Evolutionary conservation across 2,329 filamentous ascomycete species (phyloP).

Genomic region (Aureobasidium lini): DNA sequence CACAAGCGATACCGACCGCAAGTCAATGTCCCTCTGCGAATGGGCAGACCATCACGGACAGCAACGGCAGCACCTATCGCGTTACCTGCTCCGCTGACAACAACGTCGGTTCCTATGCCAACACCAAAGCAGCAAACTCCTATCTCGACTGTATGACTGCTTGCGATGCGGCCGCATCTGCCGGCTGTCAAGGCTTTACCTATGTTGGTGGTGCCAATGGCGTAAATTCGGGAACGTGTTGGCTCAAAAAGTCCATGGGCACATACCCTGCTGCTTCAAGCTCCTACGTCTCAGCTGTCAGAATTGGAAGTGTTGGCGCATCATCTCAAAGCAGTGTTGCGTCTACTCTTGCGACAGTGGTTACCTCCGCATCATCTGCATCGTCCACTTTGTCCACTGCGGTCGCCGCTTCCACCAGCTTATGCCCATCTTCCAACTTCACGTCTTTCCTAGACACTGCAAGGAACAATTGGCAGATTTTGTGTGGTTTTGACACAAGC

Average conservation of each 20-base stretch:
- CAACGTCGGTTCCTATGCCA: slow-evolving; percentile 13
- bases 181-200: slow-evolving; percentile 16
- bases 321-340: slow-evolving; percentile 15
- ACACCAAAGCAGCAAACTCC: slow-evolving; percentile 11
- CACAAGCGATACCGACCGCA: slow-evolving; percentile 2
- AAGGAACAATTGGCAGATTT: background rate
- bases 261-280: slow-evolving; percentile 8
- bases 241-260: slow-evolving; percentile 18
- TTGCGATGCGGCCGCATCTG: slow-evolving; percentile 13
- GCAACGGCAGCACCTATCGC: slow-evolving; percentile 13
- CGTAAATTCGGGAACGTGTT: slow-evolving; percentile 18
- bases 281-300: slow-evolving; percentile 14
- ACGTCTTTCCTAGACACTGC: slow-evolving; percentile 1
- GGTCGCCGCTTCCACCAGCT: background rate
- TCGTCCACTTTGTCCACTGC: slow-evolving; percentile 7
- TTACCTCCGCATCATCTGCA: background rate
- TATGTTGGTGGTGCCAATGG: slow-evolving; percentile 19
- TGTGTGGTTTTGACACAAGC: slow-evolving; percentile 9
- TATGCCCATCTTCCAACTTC: slow-evolving; percentile 1
- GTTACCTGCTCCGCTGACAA: slow-evolving; percentile 15
- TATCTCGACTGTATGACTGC: slow-evolving; percentile 17
- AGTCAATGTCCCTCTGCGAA: slow-evolving; percentile 20
- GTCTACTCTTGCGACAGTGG: background rate
- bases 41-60: slow-evolving; percentile 18
- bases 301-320: background rate